Conservation (phyloP, 2,329 filamentous ascomycete species). For the Fusarium sp. region DNA sequence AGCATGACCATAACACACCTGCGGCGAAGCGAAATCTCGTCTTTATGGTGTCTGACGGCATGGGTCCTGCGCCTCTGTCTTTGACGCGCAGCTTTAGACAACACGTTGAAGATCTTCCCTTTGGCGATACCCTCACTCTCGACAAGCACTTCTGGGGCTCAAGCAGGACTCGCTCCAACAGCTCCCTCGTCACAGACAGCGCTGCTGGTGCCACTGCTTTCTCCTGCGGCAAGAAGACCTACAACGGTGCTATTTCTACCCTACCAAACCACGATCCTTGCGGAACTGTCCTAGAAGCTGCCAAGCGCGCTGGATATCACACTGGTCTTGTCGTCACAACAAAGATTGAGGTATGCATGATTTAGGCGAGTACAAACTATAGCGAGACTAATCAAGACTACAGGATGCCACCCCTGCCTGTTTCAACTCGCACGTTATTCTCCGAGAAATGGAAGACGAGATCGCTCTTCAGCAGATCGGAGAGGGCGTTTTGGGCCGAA, state of each 20-base stretch:
- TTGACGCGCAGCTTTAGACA: slow-evolving; percentile 91
- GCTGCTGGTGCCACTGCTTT: slow-evolving; percentile 98
- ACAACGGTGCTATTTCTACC: slow-evolving; percentile 95
- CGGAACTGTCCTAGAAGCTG: slow-evolving; percentile 92
- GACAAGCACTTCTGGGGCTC: slow-evolving; percentile 93
- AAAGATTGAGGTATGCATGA: slow-evolving; percentile 47
- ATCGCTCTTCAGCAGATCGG: slow-evolving; percentile 95
- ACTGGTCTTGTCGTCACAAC: slow-evolving; percentile 97
- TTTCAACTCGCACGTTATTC: slow-evolving; percentile 89
- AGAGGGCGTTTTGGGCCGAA: slow-evolving; percentile 84
- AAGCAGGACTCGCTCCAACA: slow-evolving; percentile 86
- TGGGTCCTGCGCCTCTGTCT: slow-evolving; percentile 92
- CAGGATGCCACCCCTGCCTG: slow-evolving; percentile 97
- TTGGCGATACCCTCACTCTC: slow-evolving; percentile 80
- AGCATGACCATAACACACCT: slow-evolving; percentile 53
- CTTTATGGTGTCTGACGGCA: slow-evolving; percentile 99
- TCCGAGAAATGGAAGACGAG: slow-evolving; percentile 84
- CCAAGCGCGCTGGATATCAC: slow-evolving; percentile 89
- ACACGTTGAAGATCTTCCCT: slow-evolving; percentile 77
- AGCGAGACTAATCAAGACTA: slow-evolving; percentile 45
- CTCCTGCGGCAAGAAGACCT: slow-evolving; percentile 91
- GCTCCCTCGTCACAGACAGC: slow-evolving; percentile 90
- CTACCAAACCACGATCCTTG: slow-evolving; percentile 88
- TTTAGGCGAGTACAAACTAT: background rate
- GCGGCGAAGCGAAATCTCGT: slow-evolving; percentile 88